Evolutionary conservation across 176 grass and related monocot species (phyloP).

Genomic region (bread wheat (Triticum aestivum)): DNA sequence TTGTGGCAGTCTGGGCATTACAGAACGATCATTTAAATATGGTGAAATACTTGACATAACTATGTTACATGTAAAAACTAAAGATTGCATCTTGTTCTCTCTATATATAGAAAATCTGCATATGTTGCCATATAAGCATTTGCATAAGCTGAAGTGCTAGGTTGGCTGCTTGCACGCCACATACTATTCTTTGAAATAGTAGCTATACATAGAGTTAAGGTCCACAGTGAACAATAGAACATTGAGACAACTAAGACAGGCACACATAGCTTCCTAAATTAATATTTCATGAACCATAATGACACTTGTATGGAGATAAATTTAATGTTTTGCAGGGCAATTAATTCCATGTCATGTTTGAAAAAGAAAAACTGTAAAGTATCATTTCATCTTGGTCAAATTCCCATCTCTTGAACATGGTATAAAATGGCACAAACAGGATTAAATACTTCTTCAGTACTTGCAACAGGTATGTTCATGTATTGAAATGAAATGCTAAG

Average conservation of each 20-base stretch:
- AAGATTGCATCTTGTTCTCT: background rate
- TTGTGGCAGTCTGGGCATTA: background rate
- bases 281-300: background rate
- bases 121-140: conserved; percentile 1
- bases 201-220: background rate
- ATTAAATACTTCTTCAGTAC: background rate
- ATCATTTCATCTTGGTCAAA: background rate
- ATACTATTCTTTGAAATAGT: background rate
- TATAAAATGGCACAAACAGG: background rate
- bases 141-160: conserved; percentile 14
- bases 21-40: background rate
- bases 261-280: background rate
- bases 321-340: background rate
- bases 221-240: background rate
- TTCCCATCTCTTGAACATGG: background rate
- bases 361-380: background rate
- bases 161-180: background rate
- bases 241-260: background rate
- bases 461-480: background rate
- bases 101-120: background rate
- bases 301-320: background rate
- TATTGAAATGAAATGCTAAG: background rate
- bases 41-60: background rate
- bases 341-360: background rate
- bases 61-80: background rate